A percentile compares a stretch with the other conserved stretches of the same genome.
Conservation (phyloP, 495 filamentous ascomycete genomes). For the Talaromyces liani region DNA sequence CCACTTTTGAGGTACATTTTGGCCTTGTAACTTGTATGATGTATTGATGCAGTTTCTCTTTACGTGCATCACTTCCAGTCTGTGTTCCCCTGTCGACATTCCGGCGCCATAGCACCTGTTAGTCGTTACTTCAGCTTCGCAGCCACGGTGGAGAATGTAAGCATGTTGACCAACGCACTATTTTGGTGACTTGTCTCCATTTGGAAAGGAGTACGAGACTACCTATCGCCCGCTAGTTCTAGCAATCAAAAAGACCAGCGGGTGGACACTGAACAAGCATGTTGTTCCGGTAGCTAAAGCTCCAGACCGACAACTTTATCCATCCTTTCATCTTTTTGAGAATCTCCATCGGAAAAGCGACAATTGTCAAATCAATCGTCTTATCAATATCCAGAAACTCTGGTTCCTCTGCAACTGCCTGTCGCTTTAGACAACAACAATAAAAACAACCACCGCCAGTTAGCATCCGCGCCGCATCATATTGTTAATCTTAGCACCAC, state of each 20-base stretch:
- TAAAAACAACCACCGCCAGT: background rate
- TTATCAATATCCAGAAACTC: background rate
- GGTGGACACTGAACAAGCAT: no score
- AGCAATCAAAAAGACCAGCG: background rate
- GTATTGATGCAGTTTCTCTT: background rate
- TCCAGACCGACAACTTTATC: background rate
- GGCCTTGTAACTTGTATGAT: background rate
- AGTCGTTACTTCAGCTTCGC: background rate
- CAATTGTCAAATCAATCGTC: background rate
- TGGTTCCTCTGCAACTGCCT: background rate
- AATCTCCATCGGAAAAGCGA: background rate
- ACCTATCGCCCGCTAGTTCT: background rate
- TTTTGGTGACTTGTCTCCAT: background rate
- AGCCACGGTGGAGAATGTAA: background rate
- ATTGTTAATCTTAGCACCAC: background rate
- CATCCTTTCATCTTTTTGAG: background rate
- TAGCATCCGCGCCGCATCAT: background rate
- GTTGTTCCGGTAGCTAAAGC: background rate
- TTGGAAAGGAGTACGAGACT: no score
- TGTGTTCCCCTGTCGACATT: background rate
- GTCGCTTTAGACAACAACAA: background rate
- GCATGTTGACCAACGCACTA: background rate
- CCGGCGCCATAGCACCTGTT: background rate
- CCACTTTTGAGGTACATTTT: background rate
- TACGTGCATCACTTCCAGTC: background rate